A percentile compares a stretch with the other conserved stretches of the same genome.
These are phyloP conservation scores for Solanum paucissectum DNA, from an alignment of 257 asterid species.

Conservation along the genomic window DNA sequence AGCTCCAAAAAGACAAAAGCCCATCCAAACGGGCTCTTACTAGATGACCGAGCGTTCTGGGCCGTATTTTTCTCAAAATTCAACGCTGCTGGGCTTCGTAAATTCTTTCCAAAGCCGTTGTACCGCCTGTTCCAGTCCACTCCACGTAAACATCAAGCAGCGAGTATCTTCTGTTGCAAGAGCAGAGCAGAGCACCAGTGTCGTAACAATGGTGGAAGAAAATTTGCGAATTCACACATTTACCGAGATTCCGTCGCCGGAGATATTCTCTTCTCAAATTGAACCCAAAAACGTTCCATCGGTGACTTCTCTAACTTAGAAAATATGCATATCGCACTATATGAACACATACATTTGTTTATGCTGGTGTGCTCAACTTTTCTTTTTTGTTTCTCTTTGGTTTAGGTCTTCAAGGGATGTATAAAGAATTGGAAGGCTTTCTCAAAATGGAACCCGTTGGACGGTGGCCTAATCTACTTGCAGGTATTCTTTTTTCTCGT, in stretches of 20 bases:
- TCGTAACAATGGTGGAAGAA: conserved; percentile 7
- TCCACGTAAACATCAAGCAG: background rate
- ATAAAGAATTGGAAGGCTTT: conserved; percentile 66
- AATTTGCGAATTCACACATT: conserved; percentile 31
- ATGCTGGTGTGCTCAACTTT: background rate
- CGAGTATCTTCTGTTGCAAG: background rate
- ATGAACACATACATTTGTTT: background rate
- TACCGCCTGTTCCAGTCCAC: background rate
- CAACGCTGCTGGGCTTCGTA: background rate
- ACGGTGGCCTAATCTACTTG: conserved; percentile 84
- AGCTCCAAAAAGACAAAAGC: too few relatives aligned
- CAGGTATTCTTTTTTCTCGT: conserved; percentile 30
- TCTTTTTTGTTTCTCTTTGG: background rate
- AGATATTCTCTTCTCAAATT: conserved; percentile 53
- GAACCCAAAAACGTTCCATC: conserved; percentile 62
- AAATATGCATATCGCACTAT: background rate
- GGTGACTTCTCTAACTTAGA: conserved; percentile 15
- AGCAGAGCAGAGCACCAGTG: background rate
- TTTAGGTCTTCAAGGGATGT: conserved; percentile 66
- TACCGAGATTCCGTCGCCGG: conserved; percentile 47
- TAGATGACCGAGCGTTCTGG: background rate
- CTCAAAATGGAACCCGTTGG: conserved; percentile 58
- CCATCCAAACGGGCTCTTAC: background rate
- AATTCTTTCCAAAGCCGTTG: background rate
- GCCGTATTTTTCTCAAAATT: background rate